These are phyloP conservation scores for Naegleria lovaniensis DNA, from an alignment of 208 protist species.

Conservation along the genomic window DNA sequence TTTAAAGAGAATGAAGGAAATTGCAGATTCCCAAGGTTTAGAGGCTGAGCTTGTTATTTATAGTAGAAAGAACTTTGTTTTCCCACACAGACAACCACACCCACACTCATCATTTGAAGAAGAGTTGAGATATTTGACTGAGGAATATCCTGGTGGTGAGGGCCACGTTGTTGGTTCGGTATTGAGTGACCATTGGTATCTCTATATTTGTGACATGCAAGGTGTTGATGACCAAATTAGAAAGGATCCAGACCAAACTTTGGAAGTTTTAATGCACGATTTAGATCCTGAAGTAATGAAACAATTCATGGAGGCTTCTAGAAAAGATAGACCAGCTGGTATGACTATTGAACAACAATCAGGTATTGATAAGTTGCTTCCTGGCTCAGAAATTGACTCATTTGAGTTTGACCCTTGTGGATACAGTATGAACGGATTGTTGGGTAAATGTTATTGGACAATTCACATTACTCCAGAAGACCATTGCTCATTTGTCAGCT, in stretches of 20 bases:
- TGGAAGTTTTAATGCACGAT: slow-evolving; percentile 77
- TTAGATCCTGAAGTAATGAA: slow-evolving; percentile 37
- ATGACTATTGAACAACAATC: background rate
- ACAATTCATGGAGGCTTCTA: background rate
- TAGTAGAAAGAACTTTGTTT: slow-evolving; percentile 84
- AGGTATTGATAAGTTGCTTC: slow-evolving; percentile 31
- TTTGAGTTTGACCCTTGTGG: slow-evolving; percentile 85
- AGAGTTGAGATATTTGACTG: slow-evolving; percentile 45
- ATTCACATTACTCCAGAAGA: slow-evolving; percentile 88
- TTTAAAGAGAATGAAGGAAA: slow-evolving; percentile 66
- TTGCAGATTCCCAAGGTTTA: slow-evolving; percentile 38
- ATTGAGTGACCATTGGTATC: slow-evolving; percentile 79
- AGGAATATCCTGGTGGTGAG: slow-evolving; percentile 43
- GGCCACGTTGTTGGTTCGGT: slow-evolving; percentile 78
- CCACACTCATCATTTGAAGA: slow-evolving; percentile 68
- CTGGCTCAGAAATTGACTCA: slow-evolving; percentile 64
- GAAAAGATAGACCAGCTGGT: background rate
- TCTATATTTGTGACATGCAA: slow-evolving; percentile 78
- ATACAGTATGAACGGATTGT: slow-evolving; percentile 84
- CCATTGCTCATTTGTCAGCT: slow-evolving; percentile 81
- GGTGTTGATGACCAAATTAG: slow-evolving; percentile 55
- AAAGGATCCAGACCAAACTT: slow-evolving; percentile 52
- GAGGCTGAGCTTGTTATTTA: slow-evolving; percentile 40
- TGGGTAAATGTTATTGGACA: slow-evolving; percentile 74
- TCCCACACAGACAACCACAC: slow-evolving; percentile 74